Conservation (phyloP, 495 filamentous ascomycete species). For the Lasiosphaeria hispida region DNA sequence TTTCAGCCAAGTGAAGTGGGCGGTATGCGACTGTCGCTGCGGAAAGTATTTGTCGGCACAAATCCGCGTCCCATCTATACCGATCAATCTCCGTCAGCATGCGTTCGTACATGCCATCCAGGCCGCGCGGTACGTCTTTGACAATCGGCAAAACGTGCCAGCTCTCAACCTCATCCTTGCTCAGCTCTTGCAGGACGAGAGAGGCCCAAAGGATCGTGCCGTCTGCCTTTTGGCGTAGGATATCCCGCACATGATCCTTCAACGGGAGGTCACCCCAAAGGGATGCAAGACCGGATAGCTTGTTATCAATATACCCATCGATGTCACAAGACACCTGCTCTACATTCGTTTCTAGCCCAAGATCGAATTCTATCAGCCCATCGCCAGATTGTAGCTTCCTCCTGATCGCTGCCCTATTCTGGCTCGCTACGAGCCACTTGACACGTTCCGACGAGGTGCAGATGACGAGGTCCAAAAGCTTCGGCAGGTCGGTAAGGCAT, state of each 20-base stretch:
- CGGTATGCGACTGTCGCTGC: not conserved
- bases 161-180: not conserved
- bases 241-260: no score
- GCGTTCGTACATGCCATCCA: conserved; percentile 23
- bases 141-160: conserved; percentile 15
- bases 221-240: conserved; percentile 14
- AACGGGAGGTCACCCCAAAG: conserved; percentile 11
- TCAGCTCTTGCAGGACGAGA: conserved; percentile 28
- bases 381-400: conserved; percentile 21
- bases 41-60: not conserved
- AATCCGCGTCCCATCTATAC: not conserved
- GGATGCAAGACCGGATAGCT: conserved; percentile 20
- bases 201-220: conserved; percentile 35
- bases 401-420: conserved; percentile 26
- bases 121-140: conserved; percentile 16
- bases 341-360: conserved; percentile 31
- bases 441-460: conserved; percentile 21
- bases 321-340: conserved; percentile 22
- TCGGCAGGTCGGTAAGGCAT: conserved; percentile 29
- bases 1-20: not conserved
- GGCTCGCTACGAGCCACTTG: conserved; percentile 39
- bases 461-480: conserved; percentile 36
- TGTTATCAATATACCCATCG: conserved; percentile 35
- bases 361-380: conserved; percentile 22
- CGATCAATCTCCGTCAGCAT: conserved; percentile 21